phyloP scores from a whole-genome alignment of 345 rosid genomes.

The Aethionema arabicum region DNA sequence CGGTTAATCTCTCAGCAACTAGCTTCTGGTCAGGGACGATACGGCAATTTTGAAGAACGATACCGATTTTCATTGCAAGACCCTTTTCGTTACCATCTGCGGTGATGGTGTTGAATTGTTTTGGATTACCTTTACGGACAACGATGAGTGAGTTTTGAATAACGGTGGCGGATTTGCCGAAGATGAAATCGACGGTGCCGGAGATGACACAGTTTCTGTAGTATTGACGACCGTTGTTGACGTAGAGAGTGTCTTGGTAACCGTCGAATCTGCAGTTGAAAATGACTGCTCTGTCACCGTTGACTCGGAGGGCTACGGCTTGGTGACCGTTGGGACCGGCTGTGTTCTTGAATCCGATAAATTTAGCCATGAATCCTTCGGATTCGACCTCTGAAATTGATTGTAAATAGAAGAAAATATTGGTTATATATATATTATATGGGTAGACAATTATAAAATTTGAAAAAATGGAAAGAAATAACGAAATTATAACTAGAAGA shows the following conservation, averaged over 20 bases:
- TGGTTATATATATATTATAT: background rate
- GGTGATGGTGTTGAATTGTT: slow-evolving; percentile 58
- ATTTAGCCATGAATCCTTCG: slow-evolving; percentile 57
- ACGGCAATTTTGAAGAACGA: slow-evolving; percentile 73
- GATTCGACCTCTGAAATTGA: slow-evolving; percentile 51
- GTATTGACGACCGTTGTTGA: slow-evolving; percentile 60
- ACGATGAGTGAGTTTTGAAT: slow-evolving; percentile 74
- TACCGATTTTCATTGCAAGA: slow-evolving; percentile 40
- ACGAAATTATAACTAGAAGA: too few species aligned
- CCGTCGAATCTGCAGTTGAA: slow-evolving; percentile 68
- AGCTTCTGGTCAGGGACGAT: slow-evolving; percentile 67
- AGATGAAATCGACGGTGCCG: slow-evolving; percentile 78
- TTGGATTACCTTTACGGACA: slow-evolving; percentile 46
- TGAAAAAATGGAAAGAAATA: too few species aligned
- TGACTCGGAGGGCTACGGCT: slow-evolving; percentile 68
- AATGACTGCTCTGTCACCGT: slow-evolving; percentile 51
- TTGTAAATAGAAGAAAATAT: background rate
- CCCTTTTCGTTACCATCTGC: slow-evolving; percentile 52
- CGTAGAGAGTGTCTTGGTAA: slow-evolving; percentile 66
- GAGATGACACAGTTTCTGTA: slow-evolving; percentile 67
- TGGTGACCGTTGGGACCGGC: slow-evolving; percentile 68
- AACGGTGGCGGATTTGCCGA: slow-evolving; percentile 54
- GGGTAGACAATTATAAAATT: background rate
- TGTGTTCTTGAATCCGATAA: slow-evolving; percentile 67
- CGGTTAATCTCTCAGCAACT: slow-evolving; percentile 31